Base-by-base conservation (phyloP, 192 early-diverging fungal genomes). In the Allomyces macrogynus region DNA sequence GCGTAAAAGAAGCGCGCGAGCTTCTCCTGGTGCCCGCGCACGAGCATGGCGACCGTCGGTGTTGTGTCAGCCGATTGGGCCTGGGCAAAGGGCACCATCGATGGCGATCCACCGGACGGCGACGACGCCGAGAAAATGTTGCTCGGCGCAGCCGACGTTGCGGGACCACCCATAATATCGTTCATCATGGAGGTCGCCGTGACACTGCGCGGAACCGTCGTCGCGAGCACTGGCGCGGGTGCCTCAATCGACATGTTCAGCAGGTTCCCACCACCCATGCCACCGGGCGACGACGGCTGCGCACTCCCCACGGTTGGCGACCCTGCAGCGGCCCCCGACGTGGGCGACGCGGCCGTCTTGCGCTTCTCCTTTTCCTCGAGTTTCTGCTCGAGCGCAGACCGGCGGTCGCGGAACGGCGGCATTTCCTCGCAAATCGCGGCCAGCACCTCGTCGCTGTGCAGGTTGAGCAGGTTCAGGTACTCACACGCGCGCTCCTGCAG, bases 341-440 rank as follows among this genome's bases (percentile, higher is more conserved):
- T 85, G 84, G 25, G 90, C 90, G 65, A 92, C 92, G 73, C 90
- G 86, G 20, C 80, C 95, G 93, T 96, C 11, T 88, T 91, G 54
- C 96, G 83, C 72, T 92, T 92, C 67, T 97, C 95, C 69, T 96
- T 92, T 0, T 95, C 96, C 72, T 92, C 87, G 11, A 84, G 76
- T 10, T 90, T 85, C 68, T 90, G 86, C 71, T 90, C 86, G 16
- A 99, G 76, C 1, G 90, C 87, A 1, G 93, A 97, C 70, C 93
- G 92, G 24, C 90, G 82, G 68, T 93, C 91, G 1, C 92, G 89
- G 76, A 91, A 99, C 43, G 89, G 90, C 61, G 97, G 97, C 91
- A 99, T 99, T 72, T 97, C 95, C 67, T 96, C 97, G 69, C 93
- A 95, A 24, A 94, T 87, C 0, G 86, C 87, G 44, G 93, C 90